Evolutionary conservation across 2,329 filamentous ascomycete species (phyloP).

Genomic region (Shiraia sp.): DNA sequence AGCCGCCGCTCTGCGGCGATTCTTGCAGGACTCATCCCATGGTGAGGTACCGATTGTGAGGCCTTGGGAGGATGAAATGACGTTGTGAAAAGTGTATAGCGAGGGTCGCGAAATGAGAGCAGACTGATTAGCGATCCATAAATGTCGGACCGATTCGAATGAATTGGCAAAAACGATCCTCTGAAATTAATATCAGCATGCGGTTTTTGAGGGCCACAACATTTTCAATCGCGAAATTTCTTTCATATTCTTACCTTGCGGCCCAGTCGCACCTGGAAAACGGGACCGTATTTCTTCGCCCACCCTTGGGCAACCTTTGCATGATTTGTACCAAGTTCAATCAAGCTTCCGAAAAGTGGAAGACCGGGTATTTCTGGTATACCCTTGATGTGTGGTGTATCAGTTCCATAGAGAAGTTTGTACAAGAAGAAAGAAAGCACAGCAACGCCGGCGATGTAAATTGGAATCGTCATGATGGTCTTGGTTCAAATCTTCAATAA

Average conservation of each 20-base stretch:
- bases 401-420: conserved; percentile 50
- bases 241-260: conserved; percentile 57
- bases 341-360: conserved; percentile 52
- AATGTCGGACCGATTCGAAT: conserved; percentile 71
- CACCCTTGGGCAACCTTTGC: conserved; percentile 52
- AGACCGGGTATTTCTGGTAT: conserved; percentile 53
- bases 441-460: conserved; percentile 48
- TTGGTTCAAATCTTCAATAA: background rate
- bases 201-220: background rate
- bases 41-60: conserved; percentile 84
- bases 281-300: conserved; percentile 54
- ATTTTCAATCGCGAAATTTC: background rate
- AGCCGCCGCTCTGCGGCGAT: conserved; percentile 74
- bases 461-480: conserved; percentile 42
- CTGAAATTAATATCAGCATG: conserved; percentile 36
- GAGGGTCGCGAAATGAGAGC: conserved; percentile 76
- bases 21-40: conserved; percentile 81
- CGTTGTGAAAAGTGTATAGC: conserved; percentile 79
- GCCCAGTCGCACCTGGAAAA: conserved; percentile 61
- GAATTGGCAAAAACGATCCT: conserved; percentile 78
- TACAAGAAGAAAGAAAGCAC: conserved; percentile 47
- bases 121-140: conserved; percentile 81
- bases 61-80: conserved; percentile 75
- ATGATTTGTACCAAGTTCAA: conserved; percentile 52
- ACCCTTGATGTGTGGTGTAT: conserved; percentile 54